Evolutionary conservation across 2,329 filamentous ascomycete species (phyloP).

Genomic region (Fusarium odoratissimum): DNA sequence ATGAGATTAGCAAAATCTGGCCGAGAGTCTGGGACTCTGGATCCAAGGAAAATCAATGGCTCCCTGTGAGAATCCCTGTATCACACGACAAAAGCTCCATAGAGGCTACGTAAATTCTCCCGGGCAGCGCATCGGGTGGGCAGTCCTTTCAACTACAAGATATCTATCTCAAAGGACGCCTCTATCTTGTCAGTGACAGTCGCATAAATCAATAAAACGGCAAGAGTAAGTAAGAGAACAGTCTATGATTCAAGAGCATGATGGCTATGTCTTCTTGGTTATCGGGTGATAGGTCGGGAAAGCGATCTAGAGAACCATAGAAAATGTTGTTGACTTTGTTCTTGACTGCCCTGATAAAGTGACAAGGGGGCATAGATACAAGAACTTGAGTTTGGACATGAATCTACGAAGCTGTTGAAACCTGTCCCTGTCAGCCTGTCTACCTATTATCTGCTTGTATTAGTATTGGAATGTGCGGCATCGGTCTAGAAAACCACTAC

Average conservation of each 20-base stretch:
- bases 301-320: too few species aligned
- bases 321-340: neutral
- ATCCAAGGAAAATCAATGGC: neutral
- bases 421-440: neutral
- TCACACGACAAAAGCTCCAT: neutral
- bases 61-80: neutral
- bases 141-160: neutral
- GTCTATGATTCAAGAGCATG: neutral
- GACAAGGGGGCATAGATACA: too few species aligned
- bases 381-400: neutral
- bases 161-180: neutral
- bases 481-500: neutral
- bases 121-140: neutral
- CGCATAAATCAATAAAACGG: neutral
- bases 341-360: neutral
- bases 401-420: neutral
- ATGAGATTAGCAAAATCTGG: neutral
- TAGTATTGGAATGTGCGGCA: neutral
- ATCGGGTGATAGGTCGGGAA: neutral
- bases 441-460: neutral
- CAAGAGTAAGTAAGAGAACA: neutral
- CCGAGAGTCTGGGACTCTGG: too few species aligned
- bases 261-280: neutral
- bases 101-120: neutral
- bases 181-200: neutral